Evolutionary conservation across 139 green algal species (phyloP).

Genomic region (Parachlorella kessleri): DNA sequence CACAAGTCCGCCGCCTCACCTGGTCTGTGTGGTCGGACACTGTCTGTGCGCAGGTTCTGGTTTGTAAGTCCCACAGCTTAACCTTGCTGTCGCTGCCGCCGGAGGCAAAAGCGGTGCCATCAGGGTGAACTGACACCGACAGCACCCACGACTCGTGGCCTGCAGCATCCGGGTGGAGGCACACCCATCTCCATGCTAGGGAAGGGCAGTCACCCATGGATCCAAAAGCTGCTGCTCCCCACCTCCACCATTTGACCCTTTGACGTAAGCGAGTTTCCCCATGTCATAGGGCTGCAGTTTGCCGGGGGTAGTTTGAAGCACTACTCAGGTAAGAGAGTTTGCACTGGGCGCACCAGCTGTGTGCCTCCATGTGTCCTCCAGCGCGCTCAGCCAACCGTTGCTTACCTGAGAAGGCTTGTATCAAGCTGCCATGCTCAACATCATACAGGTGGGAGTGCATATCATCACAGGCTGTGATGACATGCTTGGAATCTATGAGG

Average conservation of each 20-base stretch:
- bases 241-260: not conserved
- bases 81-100: conserved; percentile 78
- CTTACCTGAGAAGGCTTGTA: conserved; percentile 82
- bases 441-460: conserved; percentile 92
- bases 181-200: too few relatives aligned
- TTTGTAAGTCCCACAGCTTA: conserved; percentile 88
- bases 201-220: too few relatives aligned
- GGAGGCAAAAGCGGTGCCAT: conserved; percentile 69
- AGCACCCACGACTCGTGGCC: conserved; percentile 94
- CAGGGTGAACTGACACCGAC: conserved; percentile 72
- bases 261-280: not conserved
- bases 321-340: too few relatives aligned
- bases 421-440: conserved; percentile 64
- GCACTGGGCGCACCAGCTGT: too few relatives aligned
- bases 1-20: conserved; percentile 21
- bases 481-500: conserved; percentile 73
- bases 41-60: conserved; percentile 73
- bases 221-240: too few relatives aligned
- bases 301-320: not conserved
- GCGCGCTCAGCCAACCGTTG: not conserved
- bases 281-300: not conserved
- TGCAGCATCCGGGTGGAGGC: conserved; percentile 17
- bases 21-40: conserved; percentile 75
- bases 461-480: conserved; percentile 92
- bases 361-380: not conserved